Base-by-base conservation (phyloP, 257 asterid species). In the Jasminum sambac region DNA sequence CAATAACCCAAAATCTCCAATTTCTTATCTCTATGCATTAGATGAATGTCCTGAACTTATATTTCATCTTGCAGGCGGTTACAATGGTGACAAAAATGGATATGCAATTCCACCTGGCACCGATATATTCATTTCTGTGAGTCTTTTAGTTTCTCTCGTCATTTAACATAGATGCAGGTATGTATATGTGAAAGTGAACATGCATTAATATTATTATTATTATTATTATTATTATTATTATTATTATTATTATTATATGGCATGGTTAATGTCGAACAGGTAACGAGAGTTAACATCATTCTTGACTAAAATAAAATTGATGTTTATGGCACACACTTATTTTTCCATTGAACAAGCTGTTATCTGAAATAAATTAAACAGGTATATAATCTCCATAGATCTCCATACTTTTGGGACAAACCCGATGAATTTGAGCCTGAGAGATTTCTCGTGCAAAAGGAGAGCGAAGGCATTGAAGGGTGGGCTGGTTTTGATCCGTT, bases 401-500 rank as follows among this genome's bases (percentile, higher is more conserved):
- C 99, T 73, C 99, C 99, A 38, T 77, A 91, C 46, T 87, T 76
- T 48, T 94, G 99, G 97, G 96, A 91, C 81, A 89, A 83, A 63
- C 92, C 99, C 11, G 41, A 89, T 41, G 95, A 87, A 69, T 94
- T 94, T 76, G 95, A 89, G 83, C 99, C 99, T 0, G 96, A 94
- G 86, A 88, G 97, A 79, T 94, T 91, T 81, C 83, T 64, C 67
- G 76, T 64, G 72, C 81, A 75, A 64, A 94, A 76, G 83, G 72
- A 73, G 70, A 84, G 89, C 75, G 68, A 79, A 74, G 87, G 72
- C 59, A 73, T 87, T 69, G 95, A 94, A 66, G 96, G 97, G 23
- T 94, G 99, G 97, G 91, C 89, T 55, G 99, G 97, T 75, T 91
- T 89, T 76, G 97, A 94, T 84, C 99, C 99, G 12, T 74, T 88